These are phyloP conservation scores for Podospora tetraspora DNA, from an alignment of 495 filamentous ascomycete genomes.

Conservation along the genomic window DNA sequence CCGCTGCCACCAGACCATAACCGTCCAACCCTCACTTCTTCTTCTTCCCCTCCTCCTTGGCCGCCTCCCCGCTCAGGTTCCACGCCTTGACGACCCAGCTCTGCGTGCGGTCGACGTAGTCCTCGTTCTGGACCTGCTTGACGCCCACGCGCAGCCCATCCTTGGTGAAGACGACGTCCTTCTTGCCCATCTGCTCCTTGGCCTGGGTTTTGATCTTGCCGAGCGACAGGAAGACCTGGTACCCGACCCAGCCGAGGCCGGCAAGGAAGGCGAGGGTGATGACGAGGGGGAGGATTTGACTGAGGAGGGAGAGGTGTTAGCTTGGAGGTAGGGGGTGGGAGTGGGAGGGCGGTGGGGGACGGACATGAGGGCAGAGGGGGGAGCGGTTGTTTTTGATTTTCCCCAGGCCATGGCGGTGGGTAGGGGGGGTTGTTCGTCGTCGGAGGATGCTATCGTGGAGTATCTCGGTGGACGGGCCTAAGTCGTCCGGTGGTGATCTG, in stretches of 20 bases:
- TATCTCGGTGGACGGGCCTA: background rate
- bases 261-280: constrained; percentile 63
- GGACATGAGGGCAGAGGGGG: constrained; percentile 19
- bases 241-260: constrained; percentile 60
- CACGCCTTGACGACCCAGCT: constrained; percentile 76
- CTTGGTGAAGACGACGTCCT: constrained; percentile 73
- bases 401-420: constrained; percentile 14
- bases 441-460: background rate
- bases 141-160: constrained; percentile 81
- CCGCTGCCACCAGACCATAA: too few relatives aligned
- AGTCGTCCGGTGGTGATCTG: background rate
- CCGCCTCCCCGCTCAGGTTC: constrained; percentile 54
- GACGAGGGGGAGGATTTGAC: constrained; percentile 66
- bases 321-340: too few relatives aligned
- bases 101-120: constrained; percentile 77
- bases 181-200: constrained; percentile 70
- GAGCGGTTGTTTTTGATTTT: constrained; percentile 5
- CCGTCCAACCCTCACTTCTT: background rate
- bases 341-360: background rate
- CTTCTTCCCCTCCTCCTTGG: constrained; percentile 34
- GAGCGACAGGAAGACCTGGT: constrained; percentile 66
- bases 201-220: constrained; percentile 65
- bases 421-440: background rate
- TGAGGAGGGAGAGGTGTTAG: constrained; percentile 17
- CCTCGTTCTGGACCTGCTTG: constrained; percentile 67